Base-by-base conservation (phyloP, 2,329 filamentous ascomycete species). In the Huntiella abstrusa region DNA sequence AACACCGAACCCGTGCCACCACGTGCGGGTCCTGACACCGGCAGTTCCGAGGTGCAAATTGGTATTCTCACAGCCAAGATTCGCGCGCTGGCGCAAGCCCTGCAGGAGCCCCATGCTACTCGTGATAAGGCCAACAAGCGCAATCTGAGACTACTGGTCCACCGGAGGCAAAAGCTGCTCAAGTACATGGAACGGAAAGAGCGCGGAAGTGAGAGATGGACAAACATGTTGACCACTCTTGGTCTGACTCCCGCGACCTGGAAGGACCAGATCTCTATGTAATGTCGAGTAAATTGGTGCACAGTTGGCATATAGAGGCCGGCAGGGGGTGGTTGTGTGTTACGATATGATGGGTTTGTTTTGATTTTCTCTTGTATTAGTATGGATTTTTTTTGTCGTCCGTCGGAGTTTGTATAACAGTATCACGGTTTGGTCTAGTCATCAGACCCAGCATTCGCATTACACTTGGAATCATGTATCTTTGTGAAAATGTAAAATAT, bases 31-130 rank as follows among this genome's bases (percentile, higher is more conserved):
- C 82, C 81, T 4, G 91, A 98, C 59, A 98, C 88, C 1, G 91
- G 91, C 33, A 93, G 84, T 55, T 84, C 84, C 5, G 91, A 98
- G 64, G 92, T 98, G n/a, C 91, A 98, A 67, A 85, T 92, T 53
- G 87, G 86, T 40, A 92, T 98, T 55, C 63, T 98, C 59, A 98
- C 91, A 3, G 75, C 85, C 48, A 96, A 95, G 71, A 98, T 98
- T 59, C 71, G 84, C 52, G 77, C 80, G 17, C 61, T 98, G 43
- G 79, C 82, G 12, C 70, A 81, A 54, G 77, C 80, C 53, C 63
- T 94, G 44, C 70, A 80, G 56, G 69, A 66, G 37, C 72, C 76
- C 50, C 64, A 68, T 54, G 83, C 80, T 4, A 75, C 81, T 60
- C 85, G 80, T 59, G 91, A 98, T 59, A 94, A 92, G 68, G 75